A percentile compares a stretch with the other conserved stretches of the same genome.
These are phyloP conservation scores for Nannochloropsis gaditana DNA, from an alignment of 108 stramenopile species.

Conservation along the genomic window DNA sequence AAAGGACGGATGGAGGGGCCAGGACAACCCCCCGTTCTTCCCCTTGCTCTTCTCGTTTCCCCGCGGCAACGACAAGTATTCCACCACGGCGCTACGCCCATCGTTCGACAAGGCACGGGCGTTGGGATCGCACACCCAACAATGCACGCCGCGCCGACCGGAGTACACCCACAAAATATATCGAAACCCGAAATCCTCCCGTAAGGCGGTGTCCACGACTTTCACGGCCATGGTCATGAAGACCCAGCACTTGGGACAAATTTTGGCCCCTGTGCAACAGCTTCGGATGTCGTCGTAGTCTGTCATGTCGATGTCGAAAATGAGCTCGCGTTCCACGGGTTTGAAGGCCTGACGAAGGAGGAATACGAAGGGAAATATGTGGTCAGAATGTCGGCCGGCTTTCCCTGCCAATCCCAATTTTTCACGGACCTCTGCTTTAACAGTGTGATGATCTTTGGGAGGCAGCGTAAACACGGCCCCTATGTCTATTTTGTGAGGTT, in stretches of 20 bases:
- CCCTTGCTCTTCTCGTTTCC: conserved; percentile 21
- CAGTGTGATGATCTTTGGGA: conserved; percentile 43
- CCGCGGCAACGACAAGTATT: conserved; percentile 62
- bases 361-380: background rate
- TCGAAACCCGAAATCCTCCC: conserved; percentile 91
- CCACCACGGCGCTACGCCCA: conserved; percentile 81
- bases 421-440: background rate
- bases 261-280: conserved; percentile 83
- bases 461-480: conserved; percentile 87
- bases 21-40: conserved; percentile 21
- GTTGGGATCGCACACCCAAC: conserved; percentile 91
- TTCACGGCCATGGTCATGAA: conserved; percentile 94
- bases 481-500: conserved; percentile 99
- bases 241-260: conserved; percentile 84
- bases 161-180: conserved; percentile 97
- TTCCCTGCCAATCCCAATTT: background rate
- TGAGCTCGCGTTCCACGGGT: conserved; percentile 87
- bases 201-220: conserved; percentile 60
- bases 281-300: conserved; percentile 96
- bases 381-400: background rate
- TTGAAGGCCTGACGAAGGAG: conserved; percentile 57
- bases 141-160: conserved; percentile 98
- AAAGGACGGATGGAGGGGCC: conserved; percentile 58
- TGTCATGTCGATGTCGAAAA: conserved; percentile 98
- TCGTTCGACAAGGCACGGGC: conserved; percentile 83